phyloP scores from a whole-genome alignment of 345 rosid species.

The Linum lewisii region DNA sequence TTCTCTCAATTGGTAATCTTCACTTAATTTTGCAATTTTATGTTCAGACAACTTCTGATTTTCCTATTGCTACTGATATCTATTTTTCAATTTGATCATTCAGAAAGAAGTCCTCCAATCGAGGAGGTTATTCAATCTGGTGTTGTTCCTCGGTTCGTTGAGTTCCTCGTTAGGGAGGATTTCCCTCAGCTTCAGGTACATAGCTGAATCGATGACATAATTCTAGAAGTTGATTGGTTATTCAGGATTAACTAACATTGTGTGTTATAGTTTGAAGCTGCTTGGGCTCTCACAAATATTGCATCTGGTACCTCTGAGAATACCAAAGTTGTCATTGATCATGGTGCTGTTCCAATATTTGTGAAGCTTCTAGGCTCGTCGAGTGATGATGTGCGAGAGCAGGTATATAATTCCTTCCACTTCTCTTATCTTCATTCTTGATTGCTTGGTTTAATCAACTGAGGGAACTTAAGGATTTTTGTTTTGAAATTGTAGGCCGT shows the following conservation, averaged over 20 bases:
- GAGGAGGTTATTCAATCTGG: conserved; percentile 23
- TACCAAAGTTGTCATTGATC: conserved; percentile 19
- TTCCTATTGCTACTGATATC: not conserved
- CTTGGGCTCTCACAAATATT: conserved; percentile 24
- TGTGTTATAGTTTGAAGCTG: conserved; percentile 20
- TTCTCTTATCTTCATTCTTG: not conserved
- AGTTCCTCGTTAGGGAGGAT: conserved; percentile 20
- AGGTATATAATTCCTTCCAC: conserved; percentile 11
- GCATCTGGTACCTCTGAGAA: conserved; percentile 29
- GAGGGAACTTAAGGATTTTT: not conserved
- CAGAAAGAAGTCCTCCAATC: conserved; percentile 21
- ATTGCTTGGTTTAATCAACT: not conserved
- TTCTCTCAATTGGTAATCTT: conserved; percentile 17
- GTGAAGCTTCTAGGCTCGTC: conserved; percentile 19
- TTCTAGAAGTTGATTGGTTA: not conserved
- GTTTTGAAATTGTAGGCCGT: conserved; percentile 13
- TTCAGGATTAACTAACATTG: not conserved
- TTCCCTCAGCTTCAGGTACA: conserved; percentile 26
- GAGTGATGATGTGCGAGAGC: conserved; percentile 22
- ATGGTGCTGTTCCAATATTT: conserved; percentile 22
- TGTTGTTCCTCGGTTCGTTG: conserved; percentile 23
- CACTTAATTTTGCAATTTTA: not conserved
- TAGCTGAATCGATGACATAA: not conserved
- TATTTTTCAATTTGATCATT: not conserved
- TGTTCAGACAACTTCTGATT: not conserved